Percentiles rank a stretch among this genome's conserved stretches.
These are phyloP conservation scores for Lachancea meyersii DNA, from an alignment of 805 yeast species.

Conservation along the genomic window DNA sequence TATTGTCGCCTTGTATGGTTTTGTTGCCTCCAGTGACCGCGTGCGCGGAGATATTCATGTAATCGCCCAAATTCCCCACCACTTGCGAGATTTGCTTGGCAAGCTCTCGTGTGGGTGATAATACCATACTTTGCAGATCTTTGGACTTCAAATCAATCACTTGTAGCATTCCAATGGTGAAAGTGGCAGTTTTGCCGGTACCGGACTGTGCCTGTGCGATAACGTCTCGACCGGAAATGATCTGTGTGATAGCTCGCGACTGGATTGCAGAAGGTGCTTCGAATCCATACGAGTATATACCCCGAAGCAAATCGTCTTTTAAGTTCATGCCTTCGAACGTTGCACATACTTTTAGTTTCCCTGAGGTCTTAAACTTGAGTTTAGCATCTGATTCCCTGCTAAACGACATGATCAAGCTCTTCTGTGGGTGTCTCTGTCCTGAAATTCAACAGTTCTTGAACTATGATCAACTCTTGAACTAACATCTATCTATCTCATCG, in stretches of 20 bases:
- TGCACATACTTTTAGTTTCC: slow-evolving; percentile 44
- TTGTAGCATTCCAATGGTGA: slow-evolving; percentile 88
- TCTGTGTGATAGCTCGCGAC: slow-evolving; percentile 91
- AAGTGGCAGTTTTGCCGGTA: slow-evolving; percentile 99
- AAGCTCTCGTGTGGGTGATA: slow-evolving; percentile 95
- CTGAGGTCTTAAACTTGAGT: slow-evolving; percentile 56
- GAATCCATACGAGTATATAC: slow-evolving; percentile 83
- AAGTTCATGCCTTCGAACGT: slow-evolving; percentile 71
- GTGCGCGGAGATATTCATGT: slow-evolving; percentile 77
- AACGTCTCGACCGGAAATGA: slow-evolving; percentile 87
- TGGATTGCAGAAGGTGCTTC: slow-evolving; percentile 96
- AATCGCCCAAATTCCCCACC: slow-evolving; percentile 77
- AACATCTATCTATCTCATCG: slow-evolving; percentile 8
- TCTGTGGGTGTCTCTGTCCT: not conserved
- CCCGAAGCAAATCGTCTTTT: slow-evolving; percentile 53
- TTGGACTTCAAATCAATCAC: slow-evolving; percentile 66
- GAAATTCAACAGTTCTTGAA: not conserved
- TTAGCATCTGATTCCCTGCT: slow-evolving; percentile 54
- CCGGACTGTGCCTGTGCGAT: slow-evolving; percentile 99
- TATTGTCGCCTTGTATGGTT: slow-evolving; percentile 71
- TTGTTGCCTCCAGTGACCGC: slow-evolving; percentile 90
- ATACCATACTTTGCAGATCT: slow-evolving; percentile 81
- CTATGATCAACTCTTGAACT: not conserved
- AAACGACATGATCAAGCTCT: slow-evolving; percentile 42
- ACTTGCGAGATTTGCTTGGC: slow-evolving; percentile 92